Evolutionary conservation across 2,329 filamentous ascomycete species (phyloP), one percentile per base, ranked within the genome.

Genomic region (Diplodia seriata): DNA sequence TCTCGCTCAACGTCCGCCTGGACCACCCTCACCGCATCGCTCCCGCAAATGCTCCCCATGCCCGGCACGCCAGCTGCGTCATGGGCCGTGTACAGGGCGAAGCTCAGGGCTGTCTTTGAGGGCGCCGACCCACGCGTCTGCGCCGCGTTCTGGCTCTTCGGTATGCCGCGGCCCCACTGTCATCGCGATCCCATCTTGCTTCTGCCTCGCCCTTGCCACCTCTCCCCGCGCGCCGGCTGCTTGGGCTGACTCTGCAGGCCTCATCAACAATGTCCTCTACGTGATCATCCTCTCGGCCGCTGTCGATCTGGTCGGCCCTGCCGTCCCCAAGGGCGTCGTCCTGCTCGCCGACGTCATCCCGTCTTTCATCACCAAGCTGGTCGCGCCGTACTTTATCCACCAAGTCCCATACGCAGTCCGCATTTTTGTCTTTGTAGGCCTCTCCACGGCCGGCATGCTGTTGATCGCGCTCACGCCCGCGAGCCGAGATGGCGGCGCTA

Each of bases 181-280:
- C 47, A 57, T 47, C 26, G 49, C 36, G 8, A 31, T 49, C 50
- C 38, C 54, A 59, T 54, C 38, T 56, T 20, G 33, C 65, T 36
- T 50, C 53, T n/a, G 20, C n/a, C 31, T 33, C 31, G 31, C 31
- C 38, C 36, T 23, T 18, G 36, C 36, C 38, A 18, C 38, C 36
- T 11, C 20, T 29, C 56, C 43, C 18, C n/a, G 26, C 36, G 38
- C 54, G 8, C n/a, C 12, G 20, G 29, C 36, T 38, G 8, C 3
- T 11, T 38, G 55, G 56, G 55, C 65, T 69, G 29, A 68, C 67
- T 40, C 29, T 31, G 29, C 74, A 94, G 92, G 92, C 64, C 83
- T 95, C 20, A 95, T 98, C 77, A 98, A 99, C 81, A 98, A 98
- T 82, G 92, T 98, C 73, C 91, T 97, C 81, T 98, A 97, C 80